These are phyloP conservation scores for Coelastrella sp. DNA, from an alignment of 139 green algal species.

Conservation along the genomic window DNA sequence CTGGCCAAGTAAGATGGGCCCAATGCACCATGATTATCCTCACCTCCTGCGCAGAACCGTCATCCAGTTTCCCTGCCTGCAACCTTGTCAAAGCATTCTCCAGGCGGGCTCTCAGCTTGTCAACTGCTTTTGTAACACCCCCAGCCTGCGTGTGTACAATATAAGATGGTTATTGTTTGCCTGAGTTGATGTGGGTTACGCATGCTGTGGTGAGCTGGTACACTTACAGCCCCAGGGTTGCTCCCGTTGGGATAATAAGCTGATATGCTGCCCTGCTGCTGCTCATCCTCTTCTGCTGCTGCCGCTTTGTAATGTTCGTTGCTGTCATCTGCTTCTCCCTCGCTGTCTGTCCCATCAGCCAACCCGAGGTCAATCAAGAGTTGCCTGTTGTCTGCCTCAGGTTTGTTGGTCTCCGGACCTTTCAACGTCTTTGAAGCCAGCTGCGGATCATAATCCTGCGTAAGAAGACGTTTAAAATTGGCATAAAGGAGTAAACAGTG, in stretches of 20 bases:
- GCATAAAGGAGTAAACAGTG: neutral
- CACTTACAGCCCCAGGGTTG: neutral
- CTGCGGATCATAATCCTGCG: slow-evolving; percentile 51
- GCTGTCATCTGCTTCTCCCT: neutral
- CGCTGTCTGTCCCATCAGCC: slow-evolving; percentile 41
- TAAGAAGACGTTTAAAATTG: neutral
- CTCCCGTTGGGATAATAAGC: slow-evolving; percentile 28
- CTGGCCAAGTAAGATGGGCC: no score
- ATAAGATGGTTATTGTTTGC: no score
- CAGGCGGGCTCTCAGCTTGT: neutral
- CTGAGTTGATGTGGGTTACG: neutral
- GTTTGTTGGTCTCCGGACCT: neutral
- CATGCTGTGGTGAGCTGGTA: neutral
- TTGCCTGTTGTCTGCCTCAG: slow-evolving; percentile 2
- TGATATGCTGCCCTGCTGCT: slow-evolving; percentile 15
- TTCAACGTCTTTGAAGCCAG: slow-evolving; percentile 50
- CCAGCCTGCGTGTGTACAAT: neutral
- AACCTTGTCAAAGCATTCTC: neutral
- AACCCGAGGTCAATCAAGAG: slow-evolving; percentile 46
- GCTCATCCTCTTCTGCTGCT: neutral
- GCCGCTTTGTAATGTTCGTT: neutral
- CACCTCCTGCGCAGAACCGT: neutral
- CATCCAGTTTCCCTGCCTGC: neutral
- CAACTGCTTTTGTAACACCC: neutral
- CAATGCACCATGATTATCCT: no score